Percentiles rank a stretch among this genome's conserved stretches.
phyloP scores from a whole-genome alignment of 2,329 filamentous ascomycete genomes.

The Fusarium mexicanum region DNA sequence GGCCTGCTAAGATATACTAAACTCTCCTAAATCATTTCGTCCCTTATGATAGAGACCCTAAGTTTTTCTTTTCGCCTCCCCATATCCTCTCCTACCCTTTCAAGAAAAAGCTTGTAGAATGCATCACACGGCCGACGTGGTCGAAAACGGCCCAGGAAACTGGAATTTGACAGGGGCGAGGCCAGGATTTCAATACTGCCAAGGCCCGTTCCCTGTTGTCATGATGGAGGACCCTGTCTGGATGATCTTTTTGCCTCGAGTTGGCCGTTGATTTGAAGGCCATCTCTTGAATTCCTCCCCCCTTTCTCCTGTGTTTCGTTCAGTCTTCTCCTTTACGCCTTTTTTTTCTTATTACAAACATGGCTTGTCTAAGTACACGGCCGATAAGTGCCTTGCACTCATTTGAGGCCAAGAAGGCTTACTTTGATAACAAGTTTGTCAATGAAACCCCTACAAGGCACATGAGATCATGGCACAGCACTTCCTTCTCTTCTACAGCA shows the following conservation, averaged over 20 bases:
- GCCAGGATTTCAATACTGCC: background rate
- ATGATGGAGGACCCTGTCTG: background rate
- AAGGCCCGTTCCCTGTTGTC: background rate
- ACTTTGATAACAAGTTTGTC: background rate
- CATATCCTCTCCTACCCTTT: too few relatives aligned
- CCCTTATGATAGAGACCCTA: background rate
- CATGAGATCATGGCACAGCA: background rate
- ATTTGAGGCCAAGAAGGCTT: background rate
- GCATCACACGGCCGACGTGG: background rate
- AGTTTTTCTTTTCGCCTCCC: background rate
- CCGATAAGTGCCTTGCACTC: background rate
- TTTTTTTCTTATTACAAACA: background rate
- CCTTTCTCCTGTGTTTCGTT: background rate
- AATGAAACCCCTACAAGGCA: background rate
- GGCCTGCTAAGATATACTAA: background rate
- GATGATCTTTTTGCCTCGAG: background rate
- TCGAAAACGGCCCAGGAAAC: background rate
- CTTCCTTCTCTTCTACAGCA: constrained; percentile 17
- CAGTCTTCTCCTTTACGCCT: background rate
- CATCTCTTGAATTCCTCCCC: background rate
- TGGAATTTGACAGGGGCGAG: constrained; percentile 1
- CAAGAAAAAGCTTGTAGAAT: background rate
- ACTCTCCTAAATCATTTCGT: background rate
- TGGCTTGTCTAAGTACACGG: background rate
- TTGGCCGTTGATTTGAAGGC: background rate